These are phyloP conservation scores for Monsonia emarginata DNA, from an alignment of 441 rosid genomes.

Conservation along the genomic window DNA sequence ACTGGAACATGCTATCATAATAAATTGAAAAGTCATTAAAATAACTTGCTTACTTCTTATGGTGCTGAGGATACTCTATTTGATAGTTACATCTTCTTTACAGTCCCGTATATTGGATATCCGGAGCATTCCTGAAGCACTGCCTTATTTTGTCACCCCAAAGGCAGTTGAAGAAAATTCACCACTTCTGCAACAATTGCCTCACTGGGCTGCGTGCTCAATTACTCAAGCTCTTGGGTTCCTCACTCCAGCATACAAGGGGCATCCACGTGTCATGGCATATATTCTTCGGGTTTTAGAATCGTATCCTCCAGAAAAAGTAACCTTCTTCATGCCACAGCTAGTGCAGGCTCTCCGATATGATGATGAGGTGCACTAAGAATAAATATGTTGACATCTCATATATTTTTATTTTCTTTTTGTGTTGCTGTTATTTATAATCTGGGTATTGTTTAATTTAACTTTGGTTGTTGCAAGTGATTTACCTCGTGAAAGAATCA, in stretches of 20 bases:
- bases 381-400: conserved; percentile 10
- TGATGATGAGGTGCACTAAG: conserved; percentile 67
- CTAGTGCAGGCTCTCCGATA: conserved; percentile 85
- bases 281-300: conserved; percentile 94
- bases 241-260: conserved; percentile 82
- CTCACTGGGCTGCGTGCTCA: conserved; percentile 98
- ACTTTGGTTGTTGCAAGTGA: no score
- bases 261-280: conserved; percentile 99
- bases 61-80: not conserved
- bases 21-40: no score
- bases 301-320: conserved; percentile 88
- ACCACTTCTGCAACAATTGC: conserved; percentile 80
- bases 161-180: conserved; percentile 87
- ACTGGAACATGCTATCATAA: no score
- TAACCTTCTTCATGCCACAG: conserved; percentile 98
- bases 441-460: not conserved
- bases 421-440: not conserved
- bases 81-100: conserved; percentile 17
- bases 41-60: not conserved
- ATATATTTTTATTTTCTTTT: not conserved
- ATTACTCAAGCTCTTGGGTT: conserved; percentile 86
- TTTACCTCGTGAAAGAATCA: no score
- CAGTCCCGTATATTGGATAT: conserved; percentile 67
- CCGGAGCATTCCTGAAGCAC: conserved; percentile 76
- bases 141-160: conserved; percentile 88